Evolutionary conservation across 345 rosid species (phyloP).

Genomic region (Heritiera littoralis): DNA sequence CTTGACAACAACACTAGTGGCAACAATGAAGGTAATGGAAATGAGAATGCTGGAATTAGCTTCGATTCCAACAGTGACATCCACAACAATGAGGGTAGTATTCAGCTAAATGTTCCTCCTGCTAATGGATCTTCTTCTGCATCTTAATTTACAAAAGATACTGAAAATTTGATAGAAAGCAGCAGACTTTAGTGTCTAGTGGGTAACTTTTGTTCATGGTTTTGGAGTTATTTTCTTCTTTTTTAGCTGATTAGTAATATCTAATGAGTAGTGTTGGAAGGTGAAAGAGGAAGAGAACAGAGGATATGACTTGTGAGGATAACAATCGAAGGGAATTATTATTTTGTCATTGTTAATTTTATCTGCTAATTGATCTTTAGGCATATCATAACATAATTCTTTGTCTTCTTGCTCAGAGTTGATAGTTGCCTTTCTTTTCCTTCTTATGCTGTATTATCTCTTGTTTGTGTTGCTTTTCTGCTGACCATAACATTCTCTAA

Average conservation of each 20-base stretch:
- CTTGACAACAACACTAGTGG: constrained; percentile 25
- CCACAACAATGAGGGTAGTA: constrained; percentile 16
- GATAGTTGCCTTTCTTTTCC: constrained; percentile 10
- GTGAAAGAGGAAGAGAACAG: constrained; percentile 15
- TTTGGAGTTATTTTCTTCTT: background rate
- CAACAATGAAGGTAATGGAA: constrained; percentile 6
- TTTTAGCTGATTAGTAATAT: background rate
- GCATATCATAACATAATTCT: constrained; percentile 8
- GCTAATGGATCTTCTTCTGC: constrained; percentile 15
- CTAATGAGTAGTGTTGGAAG: constrained; percentile 21
- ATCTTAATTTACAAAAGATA: constrained; percentile 14
- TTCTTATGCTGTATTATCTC: background rate
- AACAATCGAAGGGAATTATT: constrained; percentile 18
- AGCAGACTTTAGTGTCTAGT: background rate
- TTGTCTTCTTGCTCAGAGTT: constrained; percentile 6
- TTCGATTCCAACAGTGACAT: constrained; percentile 1
- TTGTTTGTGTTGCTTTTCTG: background rate
- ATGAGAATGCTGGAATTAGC: background rate
- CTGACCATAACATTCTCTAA: background rate
- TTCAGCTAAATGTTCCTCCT: constrained; percentile 20
- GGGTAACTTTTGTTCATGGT: background rate
- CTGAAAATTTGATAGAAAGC: background rate
- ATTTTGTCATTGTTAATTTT: constrained; percentile 14
- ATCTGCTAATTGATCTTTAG: constrained; percentile 10
- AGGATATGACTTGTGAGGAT: constrained; percentile 18